Base-by-base conservation (phyloP, 2,329 filamentous ascomycete genomes). In the Monosporascus sp. region DNA sequence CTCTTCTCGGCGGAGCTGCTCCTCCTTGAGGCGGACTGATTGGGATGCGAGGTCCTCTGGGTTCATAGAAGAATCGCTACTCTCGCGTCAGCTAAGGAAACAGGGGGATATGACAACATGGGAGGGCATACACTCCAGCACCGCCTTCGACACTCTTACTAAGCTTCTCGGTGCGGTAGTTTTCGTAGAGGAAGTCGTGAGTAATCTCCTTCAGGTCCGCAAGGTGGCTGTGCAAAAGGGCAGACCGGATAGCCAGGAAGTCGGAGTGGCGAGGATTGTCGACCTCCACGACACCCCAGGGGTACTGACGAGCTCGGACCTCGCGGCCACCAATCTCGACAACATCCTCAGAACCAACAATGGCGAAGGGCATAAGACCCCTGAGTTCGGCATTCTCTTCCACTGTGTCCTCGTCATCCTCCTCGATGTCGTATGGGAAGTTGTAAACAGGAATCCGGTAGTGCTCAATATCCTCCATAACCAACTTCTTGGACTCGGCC, bases 381-480 rank as follows among this genome's bases (percentile, higher is more conserved):
- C 94, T 85, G 56, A 99, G 85, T 78, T 99, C 94, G 54, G 94
- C 94, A 67, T 99, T 99, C 78, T 99, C 94, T 77, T 99, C 94
- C 20, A 99, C 93, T 1, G 94, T 99, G 69, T 99, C 94, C 78
- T 99, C 94, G 63, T 99, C 94, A 66, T 99, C 94, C 79, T 99
- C 94, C 76, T 99, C 94, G 57, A 99, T 96, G 66, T 99, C 94
- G 78, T 99, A 99, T 49, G 94, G 94, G 81, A 99, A 99, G 84
- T 99, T 99, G 84, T 99, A 99, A 61, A 99, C 93, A 47, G 94
- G 94, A 65, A 99, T 99, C 70, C 94, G 89, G 80, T 99, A 99
- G 77, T 99, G 94, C 78, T 99, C 94, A 65, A 99, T 99, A 72
- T 99, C 94, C 80, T 99, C 94, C 94, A 99, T 99, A 69, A 99